Evolutionary conservation across 108 stramenopile species (phyloP).

Genomic region (Pseudonitzschia delicatissima): DNA sequence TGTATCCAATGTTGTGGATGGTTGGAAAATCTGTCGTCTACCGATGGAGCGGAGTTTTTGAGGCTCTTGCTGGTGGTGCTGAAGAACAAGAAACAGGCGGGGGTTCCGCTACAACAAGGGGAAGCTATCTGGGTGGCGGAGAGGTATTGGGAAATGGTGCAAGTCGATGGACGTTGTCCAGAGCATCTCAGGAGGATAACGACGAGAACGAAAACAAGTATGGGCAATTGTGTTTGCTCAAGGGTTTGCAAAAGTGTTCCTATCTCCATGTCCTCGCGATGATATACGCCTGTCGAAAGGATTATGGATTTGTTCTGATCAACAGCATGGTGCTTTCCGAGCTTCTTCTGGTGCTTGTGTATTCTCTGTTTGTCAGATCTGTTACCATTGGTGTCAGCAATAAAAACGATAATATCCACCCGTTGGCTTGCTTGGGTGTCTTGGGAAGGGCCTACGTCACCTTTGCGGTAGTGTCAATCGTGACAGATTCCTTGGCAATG

Average conservation of each 20-base stretch:
- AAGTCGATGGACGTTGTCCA: neutral
- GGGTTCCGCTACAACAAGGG: neutral
- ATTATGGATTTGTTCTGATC: neutral
- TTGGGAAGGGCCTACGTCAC: constrained; percentile 52
- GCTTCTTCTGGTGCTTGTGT: neutral
- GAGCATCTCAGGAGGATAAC: neutral
- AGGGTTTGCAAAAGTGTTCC: neutral
- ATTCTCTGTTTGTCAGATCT: neutral
- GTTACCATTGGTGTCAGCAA: neutral
- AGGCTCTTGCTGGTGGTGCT: constrained; percentile 9
- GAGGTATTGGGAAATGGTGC: constrained; percentile 4
- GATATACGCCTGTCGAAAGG: neutral
- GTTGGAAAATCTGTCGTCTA: constrained; percentile 23
- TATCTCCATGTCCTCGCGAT: neutral
- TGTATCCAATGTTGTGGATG: constrained; percentile 53
- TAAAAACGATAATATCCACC: neutral
- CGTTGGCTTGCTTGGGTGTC: constrained; percentile 27
- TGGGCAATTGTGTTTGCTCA: neutral
- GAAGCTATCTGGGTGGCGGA: neutral
- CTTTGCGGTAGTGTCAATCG: constrained; percentile 26
- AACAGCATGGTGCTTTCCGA: constrained; percentile 6
- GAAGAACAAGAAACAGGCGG: neutral
- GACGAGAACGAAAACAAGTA: neutral
- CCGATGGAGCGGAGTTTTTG: constrained; percentile 9
- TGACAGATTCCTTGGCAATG: constrained; percentile 58